A percentile compares a stretch with the other conserved stretches of the same genome.
These are phyloP conservation scores for Salix dunnii DNA, from an alignment of 345 rosid genomes.

Conservation along the genomic window DNA sequence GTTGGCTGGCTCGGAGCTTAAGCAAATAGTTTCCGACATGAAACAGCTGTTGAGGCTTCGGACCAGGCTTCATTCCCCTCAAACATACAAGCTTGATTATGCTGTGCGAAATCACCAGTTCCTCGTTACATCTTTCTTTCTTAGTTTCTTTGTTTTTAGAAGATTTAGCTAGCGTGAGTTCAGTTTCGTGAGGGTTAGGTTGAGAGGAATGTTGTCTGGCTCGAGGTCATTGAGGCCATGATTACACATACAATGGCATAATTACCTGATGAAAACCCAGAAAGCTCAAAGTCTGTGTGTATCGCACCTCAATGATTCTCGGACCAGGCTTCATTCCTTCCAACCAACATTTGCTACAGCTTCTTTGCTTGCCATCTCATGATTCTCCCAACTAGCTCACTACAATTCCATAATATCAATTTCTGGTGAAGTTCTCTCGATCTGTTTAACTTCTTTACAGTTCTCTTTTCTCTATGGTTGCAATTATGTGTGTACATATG, in stretches of 20 bases:
- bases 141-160: neutral
- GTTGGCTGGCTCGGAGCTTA: slow-evolving; percentile 3
- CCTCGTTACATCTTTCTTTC: neutral
- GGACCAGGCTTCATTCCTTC: neutral
- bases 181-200: neutral
- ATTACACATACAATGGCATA: neutral
- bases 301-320: neutral
- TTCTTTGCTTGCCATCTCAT: neutral
- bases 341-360: neutral
- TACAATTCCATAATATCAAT: neutral
- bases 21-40: neutral
- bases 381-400: neutral
- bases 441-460: neutral
- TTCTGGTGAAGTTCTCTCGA: neutral
- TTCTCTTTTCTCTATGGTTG: neutral
- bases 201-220: neutral
- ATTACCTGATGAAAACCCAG: neutral
- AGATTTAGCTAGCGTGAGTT: neutral
- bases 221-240: neutral
- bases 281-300: neutral
- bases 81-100: neutral
- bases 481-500: neutral
- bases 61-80: slow-evolving; percentile 60
- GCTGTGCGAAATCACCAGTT: neutral
- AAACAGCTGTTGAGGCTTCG: slow-evolving; percentile 23